A percentile compares a stretch with the other conserved stretches of the same genome.
phyloP scores from a whole-genome alignment of 768 basidiomycete genomes.

The Termitomyces eurrhizus region DNA sequence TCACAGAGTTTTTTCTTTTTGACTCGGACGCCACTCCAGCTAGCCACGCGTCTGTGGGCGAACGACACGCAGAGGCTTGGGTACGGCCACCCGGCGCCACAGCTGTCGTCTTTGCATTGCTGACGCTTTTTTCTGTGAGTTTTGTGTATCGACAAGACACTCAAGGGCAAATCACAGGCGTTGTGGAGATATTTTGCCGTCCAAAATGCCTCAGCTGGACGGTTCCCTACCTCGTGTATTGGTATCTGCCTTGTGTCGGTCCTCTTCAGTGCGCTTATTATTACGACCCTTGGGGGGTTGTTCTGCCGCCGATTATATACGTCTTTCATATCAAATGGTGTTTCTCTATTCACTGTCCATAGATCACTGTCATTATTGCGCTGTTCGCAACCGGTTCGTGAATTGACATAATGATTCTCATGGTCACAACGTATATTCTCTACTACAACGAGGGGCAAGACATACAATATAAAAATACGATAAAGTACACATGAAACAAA shows the following conservation, averaged over 20 bases:
- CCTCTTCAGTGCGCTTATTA: slow-evolving; percentile 8
- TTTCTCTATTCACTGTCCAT: neutral
- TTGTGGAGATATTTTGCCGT: slow-evolving; percentile 12
- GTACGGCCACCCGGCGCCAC: slow-evolving; percentile 44
- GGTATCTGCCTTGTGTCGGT: slow-evolving; percentile 3
- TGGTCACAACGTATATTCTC: neutral
- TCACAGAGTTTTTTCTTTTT: slow-evolving; percentile 22
- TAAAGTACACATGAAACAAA: neutral
- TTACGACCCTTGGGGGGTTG: slow-evolving; percentile 6
- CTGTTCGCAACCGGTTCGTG: neutral
- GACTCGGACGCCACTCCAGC: neutral
- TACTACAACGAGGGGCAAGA: neutral
- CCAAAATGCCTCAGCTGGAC: slow-evolving; percentile 12
- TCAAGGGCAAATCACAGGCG: neutral
- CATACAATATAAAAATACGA: neutral
- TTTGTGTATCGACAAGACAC: neutral
- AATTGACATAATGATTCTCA: too few relatives aligned
- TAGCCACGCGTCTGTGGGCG: neutral
- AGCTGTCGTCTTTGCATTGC: slow-evolving; percentile 30
- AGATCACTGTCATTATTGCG: neutral
- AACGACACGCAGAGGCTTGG: slow-evolving; percentile 6
- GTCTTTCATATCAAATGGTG: neutral
- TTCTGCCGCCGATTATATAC: neutral
- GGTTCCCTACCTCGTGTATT: slow-evolving; percentile 12
- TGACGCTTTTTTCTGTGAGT: slow-evolving; percentile 25